Conservation (phyloP, 2,329 filamentous ascomycete genomes). For the Ceratocystis huliohia region DNA sequence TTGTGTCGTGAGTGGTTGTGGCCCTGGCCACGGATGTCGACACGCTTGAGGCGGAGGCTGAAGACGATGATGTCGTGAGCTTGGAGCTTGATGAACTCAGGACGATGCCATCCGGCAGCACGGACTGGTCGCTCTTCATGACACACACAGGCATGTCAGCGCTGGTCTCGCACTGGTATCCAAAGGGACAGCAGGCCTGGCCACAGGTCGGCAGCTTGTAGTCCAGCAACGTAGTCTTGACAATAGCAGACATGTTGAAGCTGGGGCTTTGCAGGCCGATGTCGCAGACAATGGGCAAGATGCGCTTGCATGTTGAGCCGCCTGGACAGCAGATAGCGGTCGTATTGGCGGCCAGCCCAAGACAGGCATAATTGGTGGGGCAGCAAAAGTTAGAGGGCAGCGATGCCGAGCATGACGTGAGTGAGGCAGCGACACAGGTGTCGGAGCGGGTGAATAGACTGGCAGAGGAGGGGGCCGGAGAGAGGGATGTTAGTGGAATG, state of each 20-base stretch:
- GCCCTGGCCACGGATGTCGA: constrained; percentile 21
- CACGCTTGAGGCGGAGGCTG: constrained; percentile 22
- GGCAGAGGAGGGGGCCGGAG: constrained; percentile 23
- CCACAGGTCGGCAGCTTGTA: constrained; percentile 47
- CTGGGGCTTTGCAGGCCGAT: constrained; percentile 47
- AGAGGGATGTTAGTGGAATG: constrained; percentile 31
- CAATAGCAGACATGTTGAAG: constrained; percentile 41
- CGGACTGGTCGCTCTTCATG: constrained; percentile 39
- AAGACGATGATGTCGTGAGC: constrained; percentile 17
- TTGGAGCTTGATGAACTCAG: constrained; percentile 22
- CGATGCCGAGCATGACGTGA: constrained; percentile 40
- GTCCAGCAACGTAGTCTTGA: constrained; percentile 54
- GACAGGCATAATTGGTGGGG: constrained; percentile 39
- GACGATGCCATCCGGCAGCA: constrained; percentile 27
- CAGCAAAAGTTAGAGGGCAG: constrained; percentile 60
- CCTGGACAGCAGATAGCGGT: constrained; percentile 60
- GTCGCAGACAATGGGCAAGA: constrained; percentile 54
- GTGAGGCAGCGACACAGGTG: constrained; percentile 30
- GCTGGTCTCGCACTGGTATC: constrained; percentile 45
- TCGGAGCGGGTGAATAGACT: constrained; percentile 31
- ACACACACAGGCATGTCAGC: constrained; percentile 33
- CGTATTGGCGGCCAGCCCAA: constrained; percentile 48
- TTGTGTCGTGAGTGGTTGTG: constrained; percentile 23
- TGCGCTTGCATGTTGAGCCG: constrained; percentile 43
- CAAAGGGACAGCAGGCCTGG: constrained; percentile 55